Percentiles rank a stretch among this genome's conserved stretches.
phyloP scores from a whole-genome alignment of 1,284 basidiomycete genomes.

The Blastosporella zonata region DNA sequence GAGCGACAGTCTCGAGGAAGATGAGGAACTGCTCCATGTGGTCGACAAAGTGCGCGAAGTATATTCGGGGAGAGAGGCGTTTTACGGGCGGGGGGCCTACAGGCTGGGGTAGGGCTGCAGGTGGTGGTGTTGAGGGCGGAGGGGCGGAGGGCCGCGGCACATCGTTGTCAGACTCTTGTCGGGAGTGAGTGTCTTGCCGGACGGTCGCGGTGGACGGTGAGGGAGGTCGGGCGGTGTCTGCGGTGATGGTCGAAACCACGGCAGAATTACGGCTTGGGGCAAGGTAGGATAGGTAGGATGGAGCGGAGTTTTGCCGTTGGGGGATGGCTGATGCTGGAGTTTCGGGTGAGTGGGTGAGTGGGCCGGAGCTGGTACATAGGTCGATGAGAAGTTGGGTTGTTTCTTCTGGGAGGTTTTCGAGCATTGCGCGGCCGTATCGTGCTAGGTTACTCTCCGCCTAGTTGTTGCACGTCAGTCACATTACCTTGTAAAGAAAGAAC shows the following conservation, averaged over 20 bases:
- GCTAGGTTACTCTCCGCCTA: slow-evolving; percentile 82
- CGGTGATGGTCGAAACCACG: slow-evolving; percentile 37
- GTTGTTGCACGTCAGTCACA: slow-evolving; percentile 2
- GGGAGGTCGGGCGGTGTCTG: slow-evolving; percentile 38
- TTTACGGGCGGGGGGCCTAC: slow-evolving; percentile 32
- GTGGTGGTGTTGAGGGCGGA: slow-evolving; percentile 25
- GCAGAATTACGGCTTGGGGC: slow-evolving; percentile 60
- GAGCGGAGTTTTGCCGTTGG: slow-evolving; percentile 24
- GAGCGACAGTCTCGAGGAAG: slow-evolving; percentile 88
- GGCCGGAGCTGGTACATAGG: slow-evolving; percentile 75
- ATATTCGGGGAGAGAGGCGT: slow-evolving; percentile 80
- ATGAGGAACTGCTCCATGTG: slow-evolving; percentile 80
- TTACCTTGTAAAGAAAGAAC: slow-evolving; percentile 1
- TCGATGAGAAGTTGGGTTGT: slow-evolving; percentile 92
- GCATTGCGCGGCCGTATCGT: slow-evolving; percentile 80
- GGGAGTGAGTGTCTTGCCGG: slow-evolving; percentile 38
- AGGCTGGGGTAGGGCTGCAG: slow-evolving; percentile 26
- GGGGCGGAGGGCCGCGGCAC: slow-evolving; percentile 27
- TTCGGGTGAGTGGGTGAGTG: slow-evolving; percentile 43
- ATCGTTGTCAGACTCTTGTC: slow-evolving; percentile 36
- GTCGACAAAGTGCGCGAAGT: slow-evolving; percentile 94
- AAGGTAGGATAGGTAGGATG: slow-evolving; percentile 78
- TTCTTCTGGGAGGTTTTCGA: slow-evolving; percentile 79
- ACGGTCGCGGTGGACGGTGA: slow-evolving; percentile 51
- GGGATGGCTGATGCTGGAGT: slow-evolving; percentile 26